Evolutionary conservation across 192 early-diverging fungal genomes (phyloP), one percentile per base, ranked within the genome.

Genomic region (Coemansia sp.): DNA sequence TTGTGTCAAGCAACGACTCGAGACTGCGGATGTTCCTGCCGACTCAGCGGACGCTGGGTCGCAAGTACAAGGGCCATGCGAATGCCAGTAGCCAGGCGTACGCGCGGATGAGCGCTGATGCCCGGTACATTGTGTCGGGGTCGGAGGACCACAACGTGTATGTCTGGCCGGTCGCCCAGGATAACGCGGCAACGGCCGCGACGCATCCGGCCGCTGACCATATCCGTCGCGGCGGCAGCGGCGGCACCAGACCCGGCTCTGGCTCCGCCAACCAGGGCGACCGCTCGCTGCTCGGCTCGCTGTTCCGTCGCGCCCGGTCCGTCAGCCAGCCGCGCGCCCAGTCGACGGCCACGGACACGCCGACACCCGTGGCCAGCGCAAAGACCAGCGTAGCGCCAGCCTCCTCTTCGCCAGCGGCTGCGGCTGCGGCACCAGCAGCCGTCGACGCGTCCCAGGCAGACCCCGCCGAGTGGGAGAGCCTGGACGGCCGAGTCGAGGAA

Each of bases 1-100:
- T 82, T 61, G 81, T 68, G 61, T 86, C 90, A 10, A 87, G 87
- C 42, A 92, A 89, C 58, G 93, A 96, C 82, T 94, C 91, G 25
- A 79, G 86, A 0, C 81, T 96, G 58, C 83, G 93, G 49, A 69
- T 96, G 65, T 89, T 89, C 47, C 85, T 92, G 58, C 77, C 92
- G 51, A 71, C 83, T 0, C 90, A 90, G 63, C 93, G 91, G 52
- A 78, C 83, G 24, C 78, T 93, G n/a, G 78, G 86, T 24, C 84
- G 85, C 56, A 91, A 92, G 71, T 95, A 90, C 71, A 88, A 87
- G 68, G 94, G 94, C 27, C 74, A 85, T 11, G 88, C 89, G 29
- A 89, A 91, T 49, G 72, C 76, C 14, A 82, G 78, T 24, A 85
- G 86, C 62, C 86, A 89, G 74, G 86, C 91, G n/a, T 82, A 82